Conservation (phyloP, 768 basidiomycete species). For the Rickenella mellea region DNA sequence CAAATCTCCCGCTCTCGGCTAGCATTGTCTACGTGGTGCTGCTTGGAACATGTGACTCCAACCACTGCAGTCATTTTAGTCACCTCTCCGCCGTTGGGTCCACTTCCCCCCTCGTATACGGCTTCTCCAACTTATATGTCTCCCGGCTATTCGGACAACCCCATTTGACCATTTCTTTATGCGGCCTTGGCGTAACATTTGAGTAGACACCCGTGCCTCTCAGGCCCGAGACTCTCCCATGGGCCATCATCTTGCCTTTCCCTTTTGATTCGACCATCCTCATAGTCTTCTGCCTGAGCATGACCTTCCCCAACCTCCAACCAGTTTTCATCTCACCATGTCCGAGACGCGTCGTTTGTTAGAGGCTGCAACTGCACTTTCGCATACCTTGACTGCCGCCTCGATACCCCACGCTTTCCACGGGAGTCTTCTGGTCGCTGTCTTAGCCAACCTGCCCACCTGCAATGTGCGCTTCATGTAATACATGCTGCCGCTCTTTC, state of each 20-base stretch:
- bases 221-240: slow-evolving; percentile 43
- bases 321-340: slow-evolving; percentile 32
- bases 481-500: slow-evolving; percentile 9
- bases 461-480: slow-evolving; percentile 65
- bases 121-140: not conserved
- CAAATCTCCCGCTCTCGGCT: no score
- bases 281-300: slow-evolving; percentile 39
- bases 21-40: no score
- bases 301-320: slow-evolving; percentile 31
- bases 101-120: not conserved
- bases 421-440: slow-evolving; percentile 62
- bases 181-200: no score
- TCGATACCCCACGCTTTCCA: slow-evolving; percentile 75
- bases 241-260: slow-evolving; percentile 29
- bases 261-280: slow-evolving; percentile 30
- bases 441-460: slow-evolving; percentile 54
- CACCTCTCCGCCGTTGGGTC: no score
- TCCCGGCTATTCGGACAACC: no score
- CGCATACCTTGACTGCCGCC: slow-evolving; percentile 43
- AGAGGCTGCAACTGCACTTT: slow-evolving; percentile 71
- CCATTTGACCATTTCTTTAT: no score
- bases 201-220: slow-evolving; percentile 31
- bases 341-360: slow-evolving; percentile 66
- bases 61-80: no score
- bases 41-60: no score